phyloP scores from a whole-genome alignment of 371 early-diverging fungal genomes.

The Circinella umbellata region DNA sequence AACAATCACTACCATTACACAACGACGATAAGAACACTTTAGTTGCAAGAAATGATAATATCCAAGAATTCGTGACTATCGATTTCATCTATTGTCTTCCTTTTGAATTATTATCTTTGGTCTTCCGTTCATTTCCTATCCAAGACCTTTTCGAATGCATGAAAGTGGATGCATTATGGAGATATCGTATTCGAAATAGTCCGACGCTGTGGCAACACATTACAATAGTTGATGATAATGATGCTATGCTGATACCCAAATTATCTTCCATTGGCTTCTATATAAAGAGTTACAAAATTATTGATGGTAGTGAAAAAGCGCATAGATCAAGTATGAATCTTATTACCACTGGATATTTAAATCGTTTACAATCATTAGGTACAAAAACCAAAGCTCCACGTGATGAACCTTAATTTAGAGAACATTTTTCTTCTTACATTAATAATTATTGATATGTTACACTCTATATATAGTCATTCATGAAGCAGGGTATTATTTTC shows the following conservation, averaged over 20 bases:
- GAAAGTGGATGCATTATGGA: neutral
- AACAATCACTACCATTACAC: no score
- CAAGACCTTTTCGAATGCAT: constrained; percentile 4
- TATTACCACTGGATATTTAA: neutral
- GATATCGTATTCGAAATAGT: neutral
- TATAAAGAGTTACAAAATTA: neutral
- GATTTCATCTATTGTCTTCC: neutral
- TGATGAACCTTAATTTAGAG: no score
- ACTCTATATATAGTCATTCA: neutral
- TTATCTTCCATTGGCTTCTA: neutral
- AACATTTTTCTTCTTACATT: neutral
- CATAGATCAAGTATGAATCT: neutral
- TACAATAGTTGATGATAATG: neutral
- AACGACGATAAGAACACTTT: no score
- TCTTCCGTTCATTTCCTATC: neutral
- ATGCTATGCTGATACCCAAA: neutral
- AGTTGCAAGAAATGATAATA: no score
- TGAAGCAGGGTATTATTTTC: neutral
- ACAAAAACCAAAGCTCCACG: neutral
- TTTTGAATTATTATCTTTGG: neutral
- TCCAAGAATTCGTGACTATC: neutral
- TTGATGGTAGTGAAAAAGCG: neutral
- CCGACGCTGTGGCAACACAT: neutral
- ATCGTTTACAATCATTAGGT: neutral
- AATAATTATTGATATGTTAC: neutral